Evolutionary conservation across 345 rosid genomes (phyloP).

Genomic region (Populus davidiana): DNA sequence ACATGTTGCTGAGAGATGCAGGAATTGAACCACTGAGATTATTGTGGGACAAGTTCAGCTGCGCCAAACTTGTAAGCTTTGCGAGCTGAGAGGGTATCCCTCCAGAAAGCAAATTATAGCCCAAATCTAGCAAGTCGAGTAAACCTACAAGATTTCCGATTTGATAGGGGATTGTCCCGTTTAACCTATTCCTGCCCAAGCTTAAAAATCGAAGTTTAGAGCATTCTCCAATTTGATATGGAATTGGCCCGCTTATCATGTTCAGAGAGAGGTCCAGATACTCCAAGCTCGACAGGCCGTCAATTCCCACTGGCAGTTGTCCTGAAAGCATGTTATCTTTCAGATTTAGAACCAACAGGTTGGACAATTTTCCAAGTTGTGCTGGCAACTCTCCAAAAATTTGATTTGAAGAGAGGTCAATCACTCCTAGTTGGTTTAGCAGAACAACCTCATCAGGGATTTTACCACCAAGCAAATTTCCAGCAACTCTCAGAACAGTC

Average conservation of each 20-base stretch:
- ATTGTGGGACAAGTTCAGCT: constrained; percentile 36
- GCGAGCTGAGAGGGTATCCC: constrained; percentile 37
- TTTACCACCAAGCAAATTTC: constrained; percentile 21
- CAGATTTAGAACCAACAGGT: constrained; percentile 13
- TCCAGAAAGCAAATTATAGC: constrained; percentile 34
- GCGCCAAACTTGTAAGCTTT: constrained; percentile 28
- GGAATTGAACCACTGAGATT: constrained; percentile 35
- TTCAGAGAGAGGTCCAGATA: constrained; percentile 25
- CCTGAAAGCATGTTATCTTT: constrained; percentile 25
- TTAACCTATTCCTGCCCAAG: constrained; percentile 21
- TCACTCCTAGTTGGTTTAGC: constrained; percentile 12
- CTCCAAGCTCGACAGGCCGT: constrained; percentile 9
- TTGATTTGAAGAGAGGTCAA: constrained; percentile 28
- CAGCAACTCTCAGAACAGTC: constrained; percentile 6
- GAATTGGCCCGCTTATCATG: constrained; percentile 29
- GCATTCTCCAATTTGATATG: constrained; percentile 25
- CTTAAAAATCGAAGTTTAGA: constrained; percentile 7
- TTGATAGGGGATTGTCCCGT: constrained; percentile 26
- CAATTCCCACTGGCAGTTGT: constrained; percentile 15
- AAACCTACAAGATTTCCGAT: constrained; percentile 32
- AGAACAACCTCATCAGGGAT: constrained; percentile 23
- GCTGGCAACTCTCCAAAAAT: constrained; percentile 25
- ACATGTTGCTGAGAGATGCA: constrained; percentile 25
- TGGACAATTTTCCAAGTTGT: constrained; percentile 20
- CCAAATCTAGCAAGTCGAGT: constrained; percentile 35